These are phyloP conservation scores for Stellera chamaejasme DNA, from an alignment of 345 rosid genomes.

Conservation along the genomic window DNA sequence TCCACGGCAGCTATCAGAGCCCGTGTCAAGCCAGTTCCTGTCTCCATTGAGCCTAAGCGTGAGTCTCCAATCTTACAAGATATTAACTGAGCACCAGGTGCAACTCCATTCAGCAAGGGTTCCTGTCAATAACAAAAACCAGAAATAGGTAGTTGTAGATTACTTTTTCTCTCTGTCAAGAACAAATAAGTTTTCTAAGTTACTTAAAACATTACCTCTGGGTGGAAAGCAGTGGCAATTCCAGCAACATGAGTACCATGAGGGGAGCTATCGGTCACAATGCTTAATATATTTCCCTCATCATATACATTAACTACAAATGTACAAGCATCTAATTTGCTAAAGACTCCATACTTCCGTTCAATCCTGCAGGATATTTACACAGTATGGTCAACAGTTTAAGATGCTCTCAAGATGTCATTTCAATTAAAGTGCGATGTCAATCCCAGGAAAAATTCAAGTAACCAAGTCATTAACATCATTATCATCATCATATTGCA, in stretches of 20 bases:
- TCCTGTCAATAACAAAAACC: conserved; percentile 41
- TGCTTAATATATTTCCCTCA: conserved; percentile 78
- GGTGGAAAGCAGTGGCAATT: conserved; percentile 89
- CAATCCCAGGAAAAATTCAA: not conserved
- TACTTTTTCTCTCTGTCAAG: conserved; percentile 1
- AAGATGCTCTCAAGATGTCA: too few species aligned
- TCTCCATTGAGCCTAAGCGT: conserved; percentile 93
- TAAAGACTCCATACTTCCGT: conserved; percentile 78
- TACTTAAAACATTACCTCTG: conserved; percentile 45
- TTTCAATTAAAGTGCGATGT: not conserved
- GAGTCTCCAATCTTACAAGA: conserved; percentile 98
- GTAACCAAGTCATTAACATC: not conserved
- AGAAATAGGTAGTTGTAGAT: conserved; percentile 2
- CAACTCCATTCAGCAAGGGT: conserved; percentile 85
- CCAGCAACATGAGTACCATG: conserved; percentile 99
- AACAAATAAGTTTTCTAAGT: conserved; percentile 1
- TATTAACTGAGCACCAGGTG: conserved; percentile 96
- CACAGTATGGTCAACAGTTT: not conserved
- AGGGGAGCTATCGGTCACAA: conserved; percentile 92
- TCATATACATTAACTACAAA: conserved; percentile 73
- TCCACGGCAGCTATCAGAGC: conserved; percentile 90
- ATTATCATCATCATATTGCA: too few species aligned
- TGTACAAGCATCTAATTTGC: conserved; percentile 94
- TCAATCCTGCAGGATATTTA: conserved; percentile 47
- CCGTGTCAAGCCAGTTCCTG: conserved; percentile 91